Evolutionary conservation across 768 basidiomycete genomes (phyloP), one percentile per base, ranked within the genome.

Genomic region (Megacollybia marginata): DNA sequence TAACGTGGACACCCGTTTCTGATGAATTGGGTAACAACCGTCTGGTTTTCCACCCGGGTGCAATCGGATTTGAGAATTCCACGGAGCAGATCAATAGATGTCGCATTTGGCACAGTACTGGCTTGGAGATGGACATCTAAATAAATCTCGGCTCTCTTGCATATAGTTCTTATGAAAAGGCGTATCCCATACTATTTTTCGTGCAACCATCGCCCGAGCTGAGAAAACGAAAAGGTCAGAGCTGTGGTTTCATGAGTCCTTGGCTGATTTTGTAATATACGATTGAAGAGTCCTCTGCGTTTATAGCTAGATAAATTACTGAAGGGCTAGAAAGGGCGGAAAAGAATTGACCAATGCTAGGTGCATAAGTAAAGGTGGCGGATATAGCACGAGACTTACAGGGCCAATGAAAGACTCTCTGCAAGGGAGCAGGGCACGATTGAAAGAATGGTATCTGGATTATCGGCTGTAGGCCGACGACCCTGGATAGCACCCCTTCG

Each of bases 241-340:
- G 66, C 10, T 76, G 70, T 20, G 85, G 88, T 57, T 90, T 90
- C 52, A 82, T 79, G 32, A 91, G 85, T 49, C 87, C 88, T 46
- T 75, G 72, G 59, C 82, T 84, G 52, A 91, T 72, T 58, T 86
- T 88, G 66, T 91, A 91, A 63, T 91, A 91, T 47, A 91, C 88
- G 43, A 85, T 83, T 9, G 88, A 89, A 10, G 88, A 82, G 57
- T 91, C 88, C 46, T 85, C 80, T 0, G 83, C 76, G 42, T 80
- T 82, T 49, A 90, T 83, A 11, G 83, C 88, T 31, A 91, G 62
- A 57, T 78, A 84, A 44, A 90, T 64, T 48, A 78, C 70, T 35
- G 70, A 62, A 11, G 74, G 73, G 42, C 67, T 64, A 7, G 64
- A 65, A 11, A 88, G 66, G 11, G 67, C 69, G 7, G 62, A 57